Evolutionary conservation across 345 rosid species (phyloP).

Genomic region (Gossypium anomalum): DNA sequence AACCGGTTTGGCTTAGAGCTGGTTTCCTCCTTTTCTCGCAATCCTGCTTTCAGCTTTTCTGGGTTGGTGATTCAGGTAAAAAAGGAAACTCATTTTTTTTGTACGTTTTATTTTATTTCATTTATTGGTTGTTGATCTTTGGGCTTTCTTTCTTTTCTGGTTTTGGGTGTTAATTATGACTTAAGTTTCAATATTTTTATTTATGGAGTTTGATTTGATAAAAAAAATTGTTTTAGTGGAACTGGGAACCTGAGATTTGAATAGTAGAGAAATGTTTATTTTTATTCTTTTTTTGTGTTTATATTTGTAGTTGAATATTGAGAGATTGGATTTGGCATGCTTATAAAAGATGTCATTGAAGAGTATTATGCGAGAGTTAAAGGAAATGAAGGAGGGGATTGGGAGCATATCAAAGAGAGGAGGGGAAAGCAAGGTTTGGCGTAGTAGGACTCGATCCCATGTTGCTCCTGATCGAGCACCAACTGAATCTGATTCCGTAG

Average conservation of each 20-base stretch:
- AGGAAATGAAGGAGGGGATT: slow-evolving; percentile 71
- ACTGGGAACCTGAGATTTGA: not conserved
- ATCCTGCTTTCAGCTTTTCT: not conserved
- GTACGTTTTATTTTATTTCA: not conserved
- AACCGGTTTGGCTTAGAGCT: not conserved
- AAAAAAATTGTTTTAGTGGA: not conserved
- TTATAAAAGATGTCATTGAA: slow-evolving; percentile 60
- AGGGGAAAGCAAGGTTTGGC: slow-evolving; percentile 45
- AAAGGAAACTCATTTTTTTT: not conserved
- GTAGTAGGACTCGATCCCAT: slow-evolving; percentile 58
- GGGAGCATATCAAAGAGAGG: slow-evolving; percentile 68
- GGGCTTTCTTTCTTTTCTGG: not conserved
- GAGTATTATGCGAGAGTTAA: slow-evolving; percentile 77
- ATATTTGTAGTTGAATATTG: slow-evolving; percentile 27
- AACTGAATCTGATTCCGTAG: slow-evolving; percentile 22
- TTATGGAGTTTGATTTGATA: slow-evolving; percentile 3
- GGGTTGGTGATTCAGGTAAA: slow-evolving; percentile 15
- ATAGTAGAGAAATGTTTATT: not conserved
- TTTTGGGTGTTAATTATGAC: not conserved
- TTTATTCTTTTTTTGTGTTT: not conserved
- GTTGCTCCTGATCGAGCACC: slow-evolving; percentile 77
- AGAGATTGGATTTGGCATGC: slow-evolving; percentile 25
- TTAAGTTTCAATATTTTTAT: not conserved
- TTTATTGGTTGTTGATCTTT: not conserved
- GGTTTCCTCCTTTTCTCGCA: not conserved